Evolutionary conservation across 805 yeast genomes (phyloP), one percentile per base, ranked within the genome.

Genomic region (Candida vartiovaarae): DNA sequence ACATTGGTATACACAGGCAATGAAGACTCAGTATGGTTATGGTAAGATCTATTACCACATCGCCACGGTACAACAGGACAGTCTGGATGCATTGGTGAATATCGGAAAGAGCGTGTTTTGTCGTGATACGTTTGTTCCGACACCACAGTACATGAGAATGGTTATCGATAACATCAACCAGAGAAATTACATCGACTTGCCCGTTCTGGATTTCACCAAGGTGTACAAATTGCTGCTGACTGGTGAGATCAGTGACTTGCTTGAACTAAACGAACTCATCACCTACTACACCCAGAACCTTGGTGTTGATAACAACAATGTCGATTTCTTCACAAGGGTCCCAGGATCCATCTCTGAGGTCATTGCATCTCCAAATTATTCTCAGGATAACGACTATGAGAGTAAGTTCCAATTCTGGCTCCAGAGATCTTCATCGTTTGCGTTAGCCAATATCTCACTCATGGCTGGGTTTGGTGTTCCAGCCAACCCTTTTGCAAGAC

Each of bases 21-120:
- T 84, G 76, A 75, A 76, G 52, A 75, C 84, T 11, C 79, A 81
- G 49, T 85, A 80, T 56, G 90, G 93, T 2, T 89, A 82, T 55
- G 96, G 96, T 3, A 84, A 88, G 59, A 74, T 86, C 20, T 87
- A 86, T 55, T 87, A 87, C 55, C 95, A 87, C 59, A 82, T 83
- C 75, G 85, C 93, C 38, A 85, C 95, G 0, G 95, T 87, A 4
- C 91, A 86, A 59, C 84, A 80, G 57, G 71, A 70, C 41, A 66
- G 71, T 29, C 64, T 85, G 47, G 89, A 84, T 62, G 91, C 93
- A 2, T 72, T 85, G 50, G 88, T 82, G 42, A 82, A 84, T 53
- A 74, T 85, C 23, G 93, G 93, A 8, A 84, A 84, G 60, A 75
- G 85, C 37, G 90, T 84, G 8, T 75, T 80, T 45, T 84, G 91